A percentile compares a stretch with the other conserved stretches of the same genome.
Evolutionary conservation across 2,329 filamentous ascomycete genomes (phyloP).

Genomic region (Gnomoniopsis sp.): DNA sequence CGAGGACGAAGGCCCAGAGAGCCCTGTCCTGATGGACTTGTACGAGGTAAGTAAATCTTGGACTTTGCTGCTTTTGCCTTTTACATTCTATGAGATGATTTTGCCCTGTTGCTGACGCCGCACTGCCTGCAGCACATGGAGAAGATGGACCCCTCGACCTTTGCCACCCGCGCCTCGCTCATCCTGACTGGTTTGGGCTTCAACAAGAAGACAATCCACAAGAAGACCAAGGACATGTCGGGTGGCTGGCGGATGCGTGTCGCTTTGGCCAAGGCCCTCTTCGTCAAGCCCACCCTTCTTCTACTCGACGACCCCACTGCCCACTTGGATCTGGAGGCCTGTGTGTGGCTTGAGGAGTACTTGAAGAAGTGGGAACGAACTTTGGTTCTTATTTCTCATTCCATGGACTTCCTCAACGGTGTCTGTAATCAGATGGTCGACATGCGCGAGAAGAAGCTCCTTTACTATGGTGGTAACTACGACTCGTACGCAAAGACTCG

Average conservation of each 20-base stretch:
- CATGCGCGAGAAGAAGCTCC: conserved; percentile 83
- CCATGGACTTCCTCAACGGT: conserved; percentile 98
- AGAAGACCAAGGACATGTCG: conserved; percentile 99
- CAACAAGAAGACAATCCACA: conserved; percentile 96
- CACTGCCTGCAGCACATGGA: conserved; percentile 74
- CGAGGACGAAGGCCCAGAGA: conserved; percentile 89
- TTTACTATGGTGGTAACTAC: conserved; percentile 99
- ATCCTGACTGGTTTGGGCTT: conserved; percentile 98
- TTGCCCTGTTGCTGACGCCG: conserved; percentile 20
- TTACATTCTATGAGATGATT: not conserved
- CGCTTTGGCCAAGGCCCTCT: conserved; percentile 92
- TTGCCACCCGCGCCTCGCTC: conserved; percentile 89
- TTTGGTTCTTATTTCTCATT: conserved; percentile 93
- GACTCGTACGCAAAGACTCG: conserved; percentile 96
- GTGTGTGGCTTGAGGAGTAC: conserved; percentile 99
- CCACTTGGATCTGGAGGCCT: conserved; percentile 98
- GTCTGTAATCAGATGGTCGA: conserved; percentile 99
- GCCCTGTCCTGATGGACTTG: conserved; percentile 83
- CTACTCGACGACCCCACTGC: conserved; percentile 97
- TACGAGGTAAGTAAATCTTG: conserved; percentile 70
- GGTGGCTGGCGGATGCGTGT: conserved; percentile 99
- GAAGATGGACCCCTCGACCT: conserved; percentile 97
- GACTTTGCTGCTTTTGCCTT: not conserved
- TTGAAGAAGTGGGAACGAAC: conserved; percentile 99
- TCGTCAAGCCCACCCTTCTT: conserved; percentile 94